phyloP scores from a whole-genome alignment of 2,329 filamentous ascomycete species.

The Cytospora piceae region DNA sequence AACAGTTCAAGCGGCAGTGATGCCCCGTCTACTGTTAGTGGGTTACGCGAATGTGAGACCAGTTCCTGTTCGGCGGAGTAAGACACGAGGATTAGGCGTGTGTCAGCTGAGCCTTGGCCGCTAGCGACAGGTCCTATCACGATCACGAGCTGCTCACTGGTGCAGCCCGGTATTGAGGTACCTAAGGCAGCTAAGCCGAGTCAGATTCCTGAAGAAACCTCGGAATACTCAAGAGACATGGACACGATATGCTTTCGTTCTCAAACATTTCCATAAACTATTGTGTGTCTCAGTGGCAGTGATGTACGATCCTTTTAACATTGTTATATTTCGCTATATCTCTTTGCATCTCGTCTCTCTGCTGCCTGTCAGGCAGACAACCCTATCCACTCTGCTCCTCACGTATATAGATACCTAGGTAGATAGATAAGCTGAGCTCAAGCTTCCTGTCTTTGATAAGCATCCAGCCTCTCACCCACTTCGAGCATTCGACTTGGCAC shows the following conservation, averaged over 20 bases:
- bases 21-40: not conserved
- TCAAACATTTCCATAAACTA: slow-evolving; percentile 3
- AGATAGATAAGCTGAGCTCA: slow-evolving; percentile 8
- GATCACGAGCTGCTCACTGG: slow-evolving; percentile 18
- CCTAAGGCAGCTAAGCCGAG: slow-evolving; percentile 12
- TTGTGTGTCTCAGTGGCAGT: slow-evolving; percentile 18
- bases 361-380: slow-evolving; percentile 11
- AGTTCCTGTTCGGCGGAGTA: not conserved
- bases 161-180: not conserved
- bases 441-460: slow-evolving; percentile 18
- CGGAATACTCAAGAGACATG: not conserved
- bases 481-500: slow-evolving; percentile 13
- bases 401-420: slow-evolving; percentile 1
- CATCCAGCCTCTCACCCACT: slow-evolving; percentile 16
- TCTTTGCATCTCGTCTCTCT: slow-evolving; percentile 6
- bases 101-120: slow-evolving; percentile 21
- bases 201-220: slow-evolving; percentile 19
- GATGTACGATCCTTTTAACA: slow-evolving; percentile 11
- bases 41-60: not conserved
- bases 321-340: slow-evolving; percentile 7
- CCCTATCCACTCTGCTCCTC: slow-evolving; percentile 12
- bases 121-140: slow-evolving; percentile 26
- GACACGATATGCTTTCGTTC: slow-evolving; percentile 1
- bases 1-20: not conserved
- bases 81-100: slow-evolving; percentile 17